These are phyloP conservation scores for Persicaria tinctoria DNA, from an alignment of 148 eudicot genomes.

Conservation along the genomic window DNA sequence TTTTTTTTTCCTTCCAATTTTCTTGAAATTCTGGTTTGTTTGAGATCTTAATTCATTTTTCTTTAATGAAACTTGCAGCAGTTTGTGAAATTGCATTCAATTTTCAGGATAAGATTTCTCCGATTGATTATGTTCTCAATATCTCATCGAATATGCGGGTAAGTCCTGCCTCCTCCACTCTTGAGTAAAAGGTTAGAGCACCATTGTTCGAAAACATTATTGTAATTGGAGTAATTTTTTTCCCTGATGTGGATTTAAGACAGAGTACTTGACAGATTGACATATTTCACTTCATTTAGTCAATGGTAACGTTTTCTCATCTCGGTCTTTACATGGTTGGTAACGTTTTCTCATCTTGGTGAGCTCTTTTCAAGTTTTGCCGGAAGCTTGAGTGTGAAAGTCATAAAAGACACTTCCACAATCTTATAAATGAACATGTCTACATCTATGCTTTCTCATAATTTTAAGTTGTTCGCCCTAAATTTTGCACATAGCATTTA, in stretches of 20 bases:
- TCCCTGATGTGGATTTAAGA: background rate
- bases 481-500: too few relatives aligned
- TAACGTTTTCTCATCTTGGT: too few relatives aligned
- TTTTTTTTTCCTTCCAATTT: background rate
- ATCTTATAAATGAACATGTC: too few relatives aligned
- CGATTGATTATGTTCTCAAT: conserved; percentile 62
- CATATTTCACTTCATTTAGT: background rate
- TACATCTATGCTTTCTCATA: too few relatives aligned
- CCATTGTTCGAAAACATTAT: background rate
- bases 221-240: background rate
- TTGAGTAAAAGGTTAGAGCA: background rate
- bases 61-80: conserved; percentile 69
- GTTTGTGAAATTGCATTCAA: conserved; percentile 81
- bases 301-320: too few relatives aligned
- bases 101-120: conserved; percentile 72
- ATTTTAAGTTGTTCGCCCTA: too few relatives aligned
- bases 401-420: too few relatives aligned
- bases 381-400: too few relatives aligned
- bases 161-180: conserved; percentile 6
- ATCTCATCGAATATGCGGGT: conserved; percentile 82
- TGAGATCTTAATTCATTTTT: conserved; percentile 18
- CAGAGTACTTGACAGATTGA: background rate
- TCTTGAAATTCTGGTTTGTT: background rate
- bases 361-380: too few relatives aligned
- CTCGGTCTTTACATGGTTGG: too few relatives aligned